Base-by-base conservation (phyloP, 108 stramenopile species). In the Stephanodiscus minutulus region DNA sequence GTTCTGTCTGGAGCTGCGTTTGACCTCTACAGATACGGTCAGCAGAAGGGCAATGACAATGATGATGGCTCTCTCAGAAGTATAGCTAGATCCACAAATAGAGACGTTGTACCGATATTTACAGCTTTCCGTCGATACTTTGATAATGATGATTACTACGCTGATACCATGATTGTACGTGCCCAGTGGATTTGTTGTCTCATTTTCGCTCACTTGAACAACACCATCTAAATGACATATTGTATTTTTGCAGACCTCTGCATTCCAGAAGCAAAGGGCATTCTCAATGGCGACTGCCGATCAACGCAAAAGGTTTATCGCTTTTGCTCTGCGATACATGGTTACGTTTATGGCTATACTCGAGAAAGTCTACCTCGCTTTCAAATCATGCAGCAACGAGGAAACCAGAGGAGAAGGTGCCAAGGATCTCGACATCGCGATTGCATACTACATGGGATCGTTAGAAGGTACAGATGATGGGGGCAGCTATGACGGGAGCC, bases 271-370 rank as follows among this genome's bases (percentile, higher is more conserved):
- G 56, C 53, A 21, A 63, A 67, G 78, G 10, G 20, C 73, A 3
- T 77, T 61, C 48, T 36, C 50, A 56, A 61, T 20, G n/a, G 78
- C 77, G 44, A 85, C 82, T 49, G 46, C 49, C 24, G 82, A 87
- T 39, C 83, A 89, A 37, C 77, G 93, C 8, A 72, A 70, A 28
- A 72, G 73, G 21, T 63, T 89, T 36, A 84, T 87, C 46, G 29
- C 82, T 12, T 82, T 82, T 39, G 66, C 72, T 17, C 60, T 77
- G 47, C 85, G 88, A 66, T 86, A 80, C 61, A 70, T 88, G 77
- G 85, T 92, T 5, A 77, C 85, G 52, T 83, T 87, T 61, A 88
- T 91, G 87, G 86, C 77, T 28, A 77, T 81, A 25, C 75, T 89
- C 15, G 83, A 88, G 67, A 66, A 72, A 20, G 43, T 90, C 13